These are phyloP conservation scores for Eutrema salsugineum DNA, from an alignment of 441 rosid species.

Conservation along the genomic window DNA sequence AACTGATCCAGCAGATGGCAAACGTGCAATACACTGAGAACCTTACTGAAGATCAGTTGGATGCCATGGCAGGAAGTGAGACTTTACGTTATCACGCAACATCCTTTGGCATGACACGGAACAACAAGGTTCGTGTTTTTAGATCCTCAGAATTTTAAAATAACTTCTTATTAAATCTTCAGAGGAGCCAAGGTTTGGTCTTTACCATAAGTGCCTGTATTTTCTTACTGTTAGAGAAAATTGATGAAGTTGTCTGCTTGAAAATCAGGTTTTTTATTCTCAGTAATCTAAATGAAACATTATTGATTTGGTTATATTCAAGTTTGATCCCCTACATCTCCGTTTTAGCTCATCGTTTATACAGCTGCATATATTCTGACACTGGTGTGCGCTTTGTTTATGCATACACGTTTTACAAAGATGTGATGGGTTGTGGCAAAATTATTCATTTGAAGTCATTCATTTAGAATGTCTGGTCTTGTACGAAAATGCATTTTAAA, in stretches of 20 bases:
- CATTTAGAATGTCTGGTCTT: not conserved
- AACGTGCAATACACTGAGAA: conserved; percentile 99
- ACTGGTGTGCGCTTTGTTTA: not conserved
- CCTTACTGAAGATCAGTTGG: conserved; percentile 98
- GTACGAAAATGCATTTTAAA: not conserved
- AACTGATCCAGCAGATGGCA: conserved; percentile 99
- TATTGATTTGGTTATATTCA: not conserved
- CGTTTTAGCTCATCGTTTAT: not conserved
- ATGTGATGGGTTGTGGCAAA: not conserved
- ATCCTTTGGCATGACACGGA: conserved; percentile 92
- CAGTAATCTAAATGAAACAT: not conserved
- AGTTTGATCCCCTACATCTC: conserved; percentile 2
- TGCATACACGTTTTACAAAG: conserved; percentile 4
- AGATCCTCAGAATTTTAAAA: conserved; percentile 4
- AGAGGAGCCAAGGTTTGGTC: conserved; percentile 10
- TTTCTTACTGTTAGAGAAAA: conserved; percentile 8
- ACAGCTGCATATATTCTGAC: conserved; percentile 2
- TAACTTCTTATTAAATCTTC: not conserved
- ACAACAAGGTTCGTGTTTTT: conserved; percentile 72
- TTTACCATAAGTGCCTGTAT: conserved; percentile 1
- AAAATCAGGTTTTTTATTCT: not conserved
- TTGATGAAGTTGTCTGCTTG: conserved; percentile 1
- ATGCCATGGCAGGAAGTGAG: conserved; percentile 99
- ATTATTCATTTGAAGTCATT: not conserved
- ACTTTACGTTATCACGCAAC: conserved; percentile 98